phyloP scores from a whole-genome alignment of 2,329 filamentous ascomycete genomes.

The Penicillium sp. region DNA sequence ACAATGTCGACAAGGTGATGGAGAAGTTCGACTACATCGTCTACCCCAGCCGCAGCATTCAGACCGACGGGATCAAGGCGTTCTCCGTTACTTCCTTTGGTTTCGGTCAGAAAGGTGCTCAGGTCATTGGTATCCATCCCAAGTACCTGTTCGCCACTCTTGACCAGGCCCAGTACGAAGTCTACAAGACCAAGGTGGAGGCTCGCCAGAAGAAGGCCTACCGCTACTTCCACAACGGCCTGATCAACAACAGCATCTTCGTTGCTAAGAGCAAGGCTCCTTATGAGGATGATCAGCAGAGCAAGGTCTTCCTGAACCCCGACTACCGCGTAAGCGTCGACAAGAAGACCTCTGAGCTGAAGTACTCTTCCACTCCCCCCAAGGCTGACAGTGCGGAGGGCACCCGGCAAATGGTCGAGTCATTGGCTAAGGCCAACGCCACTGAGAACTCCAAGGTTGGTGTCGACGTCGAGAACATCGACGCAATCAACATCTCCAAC shows the following conservation, averaged over 20 bases:
- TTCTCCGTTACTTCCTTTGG: conserved; percentile 99
- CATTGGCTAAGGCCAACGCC: conserved; percentile 63
- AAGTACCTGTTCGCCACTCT: conserved; percentile 95
- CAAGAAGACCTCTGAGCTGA: conserved; percentile 78
- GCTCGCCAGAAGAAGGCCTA: conserved; percentile 97
- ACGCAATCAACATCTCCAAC: conserved; percentile 85
- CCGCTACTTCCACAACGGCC: conserved; percentile 94
- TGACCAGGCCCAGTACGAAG: conserved; percentile 73
- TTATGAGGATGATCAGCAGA: conserved; percentile 82
- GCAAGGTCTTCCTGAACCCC: conserved; percentile 87
- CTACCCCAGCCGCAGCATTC: conserved; percentile 89
- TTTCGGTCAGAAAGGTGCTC: conserved; percentile 98
- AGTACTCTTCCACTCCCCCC: conserved; percentile 65
- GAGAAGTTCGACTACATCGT: conserved; percentile 98
- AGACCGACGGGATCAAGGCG: conserved; percentile 96
- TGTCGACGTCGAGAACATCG: conserved; percentile 87
- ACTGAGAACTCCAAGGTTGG: conserved; percentile 71
- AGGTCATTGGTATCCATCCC: conserved; percentile 94
- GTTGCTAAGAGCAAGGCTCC: conserved; percentile 89
- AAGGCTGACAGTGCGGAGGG: conserved; percentile 57
- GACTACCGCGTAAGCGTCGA: conserved; percentile 78
- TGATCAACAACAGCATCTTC: conserved; percentile 97
- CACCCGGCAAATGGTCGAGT: conserved; percentile 71
- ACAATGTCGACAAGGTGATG: conserved; percentile 94
- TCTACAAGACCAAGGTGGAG: conserved; percentile 84